Evolutionary conservation across 345 rosid species (phyloP).

Genomic region (Salix viminalis): DNA sequence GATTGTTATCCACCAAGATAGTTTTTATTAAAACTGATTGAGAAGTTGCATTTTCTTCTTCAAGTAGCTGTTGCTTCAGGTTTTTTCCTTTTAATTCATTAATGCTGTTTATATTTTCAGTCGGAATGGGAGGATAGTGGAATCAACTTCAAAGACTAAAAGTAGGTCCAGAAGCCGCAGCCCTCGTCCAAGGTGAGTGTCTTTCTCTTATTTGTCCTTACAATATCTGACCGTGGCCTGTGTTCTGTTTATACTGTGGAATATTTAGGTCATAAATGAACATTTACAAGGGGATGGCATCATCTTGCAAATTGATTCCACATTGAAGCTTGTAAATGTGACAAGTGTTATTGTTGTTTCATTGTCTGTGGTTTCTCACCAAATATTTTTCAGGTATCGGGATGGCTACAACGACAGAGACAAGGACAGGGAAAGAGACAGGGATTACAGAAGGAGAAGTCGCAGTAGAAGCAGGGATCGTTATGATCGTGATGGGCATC

Average conservation of each 20-base stretch:
- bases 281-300: neutral
- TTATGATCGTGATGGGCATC: slow-evolving; percentile 44
- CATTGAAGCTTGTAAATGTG: neutral
- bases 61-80: neutral
- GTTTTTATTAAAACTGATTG: neutral
- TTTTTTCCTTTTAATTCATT: neutral
- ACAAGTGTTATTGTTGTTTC: neutral
- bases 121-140: slow-evolving; percentile 9
- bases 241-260: neutral
- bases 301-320: neutral
- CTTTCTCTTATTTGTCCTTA: neutral
- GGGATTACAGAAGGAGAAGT: slow-evolving; percentile 47
- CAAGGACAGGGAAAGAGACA: slow-evolving; percentile 40
- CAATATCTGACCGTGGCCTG: neutral
- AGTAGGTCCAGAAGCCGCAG: neutral
- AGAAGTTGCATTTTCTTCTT: neutral
- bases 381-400: slow-evolving; percentile 16
- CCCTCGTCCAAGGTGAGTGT: neutral
- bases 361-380: neutral
- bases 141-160: neutral
- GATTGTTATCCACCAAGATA: neutral
- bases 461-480: slow-evolving; percentile 54
- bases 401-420: slow-evolving; percentile 46
- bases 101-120: neutral
- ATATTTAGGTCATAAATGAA: neutral